phyloP scores from a whole-genome alignment of 1,139 yeast genomes.

The Scheffersomyces stambukii region DNA sequence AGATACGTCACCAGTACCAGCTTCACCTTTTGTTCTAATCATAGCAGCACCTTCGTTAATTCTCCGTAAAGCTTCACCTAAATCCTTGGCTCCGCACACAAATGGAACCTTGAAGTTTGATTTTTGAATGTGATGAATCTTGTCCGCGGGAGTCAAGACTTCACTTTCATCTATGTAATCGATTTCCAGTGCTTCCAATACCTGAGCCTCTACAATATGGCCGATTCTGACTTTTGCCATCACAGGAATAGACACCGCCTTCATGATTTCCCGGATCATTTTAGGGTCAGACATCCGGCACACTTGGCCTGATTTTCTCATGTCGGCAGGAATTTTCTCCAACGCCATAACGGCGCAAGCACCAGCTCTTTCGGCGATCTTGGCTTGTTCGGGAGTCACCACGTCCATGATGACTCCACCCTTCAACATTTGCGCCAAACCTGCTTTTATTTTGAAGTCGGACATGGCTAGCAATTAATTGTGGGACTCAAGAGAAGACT shows the following conservation, averaged over 20 bases:
- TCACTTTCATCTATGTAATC: conserved; percentile 86
- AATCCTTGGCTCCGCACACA: conserved; percentile 82
- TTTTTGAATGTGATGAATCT: conserved; percentile 62
- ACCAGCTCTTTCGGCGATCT: conserved; percentile 77
- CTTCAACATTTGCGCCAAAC: conserved; percentile 85
- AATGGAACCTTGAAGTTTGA: conserved; percentile 66
- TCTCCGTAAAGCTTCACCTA: conserved; percentile 83
- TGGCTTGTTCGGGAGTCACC: conserved; percentile 45
- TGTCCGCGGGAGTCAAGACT: conserved; percentile 81
- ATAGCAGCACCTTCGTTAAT: conserved; percentile 83
- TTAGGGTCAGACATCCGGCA: conserved; percentile 87
- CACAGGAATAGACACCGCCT: conserved; percentile 67
- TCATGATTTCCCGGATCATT: conserved; percentile 76
- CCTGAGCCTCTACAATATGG: conserved; percentile 79
- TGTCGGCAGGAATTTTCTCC: conserved; percentile 84
- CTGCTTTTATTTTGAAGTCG: conserved; percentile 66
- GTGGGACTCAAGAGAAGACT: conserved; percentile 1
- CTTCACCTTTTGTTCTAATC: conserved; percentile 87
- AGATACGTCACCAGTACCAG: conserved; percentile 85
- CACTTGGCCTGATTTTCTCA: conserved; percentile 79
- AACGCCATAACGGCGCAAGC: conserved; percentile 92
- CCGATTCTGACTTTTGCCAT: conserved; percentile 91
- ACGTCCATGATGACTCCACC: conserved; percentile 61
- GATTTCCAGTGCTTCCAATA: conserved; percentile 66
- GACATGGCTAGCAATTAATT: conserved; percentile 21